Conservation (phyloP, 2,329 filamentous ascomycete genomes). For the Aspergillus felis region DNA sequence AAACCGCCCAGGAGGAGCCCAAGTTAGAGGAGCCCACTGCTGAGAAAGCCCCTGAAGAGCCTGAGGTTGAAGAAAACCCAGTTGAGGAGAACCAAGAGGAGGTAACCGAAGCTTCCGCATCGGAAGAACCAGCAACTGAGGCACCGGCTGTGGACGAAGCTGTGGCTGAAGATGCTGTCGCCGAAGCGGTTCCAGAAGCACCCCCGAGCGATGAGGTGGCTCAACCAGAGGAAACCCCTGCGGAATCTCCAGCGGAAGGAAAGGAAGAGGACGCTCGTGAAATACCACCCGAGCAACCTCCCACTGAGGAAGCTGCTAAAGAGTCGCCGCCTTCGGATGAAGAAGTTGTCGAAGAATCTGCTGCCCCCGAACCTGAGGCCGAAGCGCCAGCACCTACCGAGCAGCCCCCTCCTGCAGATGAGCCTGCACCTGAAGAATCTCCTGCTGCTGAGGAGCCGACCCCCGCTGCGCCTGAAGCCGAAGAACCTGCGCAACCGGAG, state of each 20-base stretch:
- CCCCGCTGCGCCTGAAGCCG: not conserved
- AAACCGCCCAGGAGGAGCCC: constrained; percentile 12
- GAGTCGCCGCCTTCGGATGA: constrained; percentile 14
- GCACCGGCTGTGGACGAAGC: constrained; percentile 8
- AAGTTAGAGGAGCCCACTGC: constrained; percentile 12
- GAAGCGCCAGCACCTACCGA: constrained; percentile 15
- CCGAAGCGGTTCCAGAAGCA: constrained; percentile 13
- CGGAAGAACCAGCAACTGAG: constrained; percentile 14
- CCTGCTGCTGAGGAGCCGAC: constrained; percentile 6
- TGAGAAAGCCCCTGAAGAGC: constrained; percentile 12
- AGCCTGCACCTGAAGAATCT: constrained; percentile 7
- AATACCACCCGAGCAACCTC: constrained; percentile 9
- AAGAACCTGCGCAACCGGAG: constrained; percentile 1
- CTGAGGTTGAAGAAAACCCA: constrained; percentile 4
- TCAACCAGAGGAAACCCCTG: constrained; percentile 7
- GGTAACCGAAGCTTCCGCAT: constrained; percentile 12
- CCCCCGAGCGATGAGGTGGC: constrained; percentile 8
- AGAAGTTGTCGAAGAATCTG: constrained; percentile 5
- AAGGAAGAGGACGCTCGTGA: constrained; percentile 11
- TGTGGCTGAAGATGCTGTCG: constrained; percentile 11
- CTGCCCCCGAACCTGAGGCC: not conserved
- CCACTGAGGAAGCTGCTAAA: constrained; percentile 15
- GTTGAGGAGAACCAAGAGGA: constrained; percentile 12
- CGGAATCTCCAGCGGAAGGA: constrained; percentile 11
- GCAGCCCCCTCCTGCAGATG: constrained; percentile 10